These are phyloP conservation scores for Aspergillus sp. DNA, from an alignment of 2,329 filamentous ascomycete species.

Conservation along the genomic window DNA sequence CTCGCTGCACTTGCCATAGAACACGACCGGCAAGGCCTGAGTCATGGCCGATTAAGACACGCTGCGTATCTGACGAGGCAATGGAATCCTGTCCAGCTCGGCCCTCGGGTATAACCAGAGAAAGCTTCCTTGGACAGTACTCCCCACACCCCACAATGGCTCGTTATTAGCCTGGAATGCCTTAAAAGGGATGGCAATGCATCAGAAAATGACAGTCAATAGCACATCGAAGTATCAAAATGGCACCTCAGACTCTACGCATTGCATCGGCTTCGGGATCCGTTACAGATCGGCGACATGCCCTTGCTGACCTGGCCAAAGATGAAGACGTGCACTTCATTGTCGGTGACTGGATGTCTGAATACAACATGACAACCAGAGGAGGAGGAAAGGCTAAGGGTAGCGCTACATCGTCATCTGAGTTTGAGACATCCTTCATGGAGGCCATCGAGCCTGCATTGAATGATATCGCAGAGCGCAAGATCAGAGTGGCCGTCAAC, in stretches of 20 bases:
- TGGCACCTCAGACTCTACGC: slow-evolving; percentile 15
- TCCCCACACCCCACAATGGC: too few species aligned
- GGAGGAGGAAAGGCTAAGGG: slow-evolving; percentile 22
- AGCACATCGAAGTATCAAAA: too few species aligned
- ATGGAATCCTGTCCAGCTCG: too few species aligned
- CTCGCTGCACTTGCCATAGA: too few species aligned
- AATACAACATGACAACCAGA: slow-evolving; percentile 23
- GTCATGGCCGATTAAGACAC: too few species aligned
- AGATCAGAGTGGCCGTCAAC: slow-evolving; percentile 43
- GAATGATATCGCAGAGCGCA: slow-evolving; percentile 34
- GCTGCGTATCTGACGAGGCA: too few species aligned
- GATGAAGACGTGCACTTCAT: slow-evolving; percentile 24
- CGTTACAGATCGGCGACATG: slow-evolving; percentile 17
- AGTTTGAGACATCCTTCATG: slow-evolving; percentile 35
- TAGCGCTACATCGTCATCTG: slow-evolving; percentile 18
- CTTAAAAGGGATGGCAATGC: too few species aligned
- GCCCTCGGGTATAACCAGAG: too few species aligned
- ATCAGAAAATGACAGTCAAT: too few species aligned
- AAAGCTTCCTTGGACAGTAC: too few species aligned
- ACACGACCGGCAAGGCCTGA: too few species aligned
- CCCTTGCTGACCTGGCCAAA: slow-evolving; percentile 7
- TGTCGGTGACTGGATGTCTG: slow-evolving; percentile 31
- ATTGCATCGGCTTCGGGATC: slow-evolving; percentile 32
- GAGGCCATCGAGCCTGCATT: slow-evolving; percentile 40
- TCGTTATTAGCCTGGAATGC: too few species aligned